Conservation (phyloP, 306 rosid genomes). For the Vigna reflexopilosa region DNA sequence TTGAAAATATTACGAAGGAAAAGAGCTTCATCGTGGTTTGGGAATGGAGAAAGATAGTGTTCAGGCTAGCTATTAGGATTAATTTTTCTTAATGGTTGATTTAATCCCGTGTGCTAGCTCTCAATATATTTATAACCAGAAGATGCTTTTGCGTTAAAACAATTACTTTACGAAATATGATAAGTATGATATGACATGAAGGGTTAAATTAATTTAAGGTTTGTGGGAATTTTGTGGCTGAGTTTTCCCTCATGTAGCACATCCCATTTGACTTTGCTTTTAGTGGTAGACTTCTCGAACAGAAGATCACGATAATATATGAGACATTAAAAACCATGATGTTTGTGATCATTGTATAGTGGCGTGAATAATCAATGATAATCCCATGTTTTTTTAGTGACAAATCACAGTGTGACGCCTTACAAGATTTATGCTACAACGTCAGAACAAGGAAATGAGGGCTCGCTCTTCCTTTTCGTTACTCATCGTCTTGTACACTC, state of each 20-base stretch:
- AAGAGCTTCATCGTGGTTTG: slow-evolving; percentile 10
- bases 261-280: background rate
- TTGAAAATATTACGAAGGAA: slow-evolving; percentile 19
- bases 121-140: slow-evolving; percentile 38
- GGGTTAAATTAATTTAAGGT: background rate
- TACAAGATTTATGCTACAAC: no score
- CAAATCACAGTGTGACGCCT: background rate
- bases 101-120: background rate
- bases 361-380: background rate
- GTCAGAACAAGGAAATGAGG: no score
- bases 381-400: background rate
- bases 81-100: background rate
- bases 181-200: slow-evolving; percentile 1
- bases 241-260: background rate
- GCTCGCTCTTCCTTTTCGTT: no score
- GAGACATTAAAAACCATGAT: background rate
- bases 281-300: slow-evolving; percentile 11
- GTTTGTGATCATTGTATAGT: background rate
- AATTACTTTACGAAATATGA: slow-evolving; percentile 5
- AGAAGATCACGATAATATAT: background rate
- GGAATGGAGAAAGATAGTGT: background rate
- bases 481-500: no score
- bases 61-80: background rate
- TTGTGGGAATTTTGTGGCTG: slow-evolving; percentile 19
- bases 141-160: background rate